phyloP scores from a whole-genome alignment of 2,329 filamentous ascomycete species.

The Colletotrichum chlorophyti region DNA sequence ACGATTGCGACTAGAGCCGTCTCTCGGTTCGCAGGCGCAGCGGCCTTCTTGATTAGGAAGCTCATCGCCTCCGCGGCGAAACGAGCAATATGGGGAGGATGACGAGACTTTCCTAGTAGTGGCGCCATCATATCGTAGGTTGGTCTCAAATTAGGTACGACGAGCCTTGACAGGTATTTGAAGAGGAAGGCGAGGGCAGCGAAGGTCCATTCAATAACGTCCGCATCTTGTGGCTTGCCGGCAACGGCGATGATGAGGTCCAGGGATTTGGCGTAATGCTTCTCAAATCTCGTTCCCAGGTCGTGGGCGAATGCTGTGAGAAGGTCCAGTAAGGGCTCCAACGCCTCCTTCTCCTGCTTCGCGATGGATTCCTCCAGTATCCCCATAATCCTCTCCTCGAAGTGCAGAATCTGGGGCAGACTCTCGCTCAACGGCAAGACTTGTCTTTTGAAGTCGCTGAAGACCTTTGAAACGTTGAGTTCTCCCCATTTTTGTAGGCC shows the following conservation, averaged over 20 bases:
- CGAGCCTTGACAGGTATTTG: constrained; percentile 90
- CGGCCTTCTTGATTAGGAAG: constrained; percentile 90
- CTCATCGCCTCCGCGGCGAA: constrained; percentile 96
- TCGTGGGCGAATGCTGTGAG: constrained; percentile 95
- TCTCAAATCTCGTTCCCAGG: constrained; percentile 84
- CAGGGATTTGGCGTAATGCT: constrained; percentile 80
- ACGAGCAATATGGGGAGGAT: constrained; percentile 85
- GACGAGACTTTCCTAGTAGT: constrained; percentile 80
- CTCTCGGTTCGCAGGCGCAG: constrained; percentile 77
- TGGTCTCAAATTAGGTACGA: constrained; percentile 85
- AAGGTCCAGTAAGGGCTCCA: constrained; percentile 89
- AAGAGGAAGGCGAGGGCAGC: constrained; percentile 93
- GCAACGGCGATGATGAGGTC: constrained; percentile 80
- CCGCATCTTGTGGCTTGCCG: constrained; percentile 76
- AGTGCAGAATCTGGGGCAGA: constrained; percentile 89
- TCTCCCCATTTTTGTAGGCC: constrained; percentile 90
- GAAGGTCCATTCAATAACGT: constrained; percentile 98
- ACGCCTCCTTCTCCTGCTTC: constrained; percentile 76
- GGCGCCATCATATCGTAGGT: constrained; percentile 84
- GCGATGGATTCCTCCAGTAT: constrained; percentile 78
- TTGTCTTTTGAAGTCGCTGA: constrained; percentile 78
- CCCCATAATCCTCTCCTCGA: constrained; percentile 85
- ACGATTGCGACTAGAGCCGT: constrained; percentile 75
- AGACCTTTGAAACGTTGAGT: constrained; percentile 85
- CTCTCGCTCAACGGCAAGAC: constrained; percentile 84